Evolutionary conservation across 345 rosid genomes (phyloP).

Genomic region (Carallia pectinifolia): DNA sequence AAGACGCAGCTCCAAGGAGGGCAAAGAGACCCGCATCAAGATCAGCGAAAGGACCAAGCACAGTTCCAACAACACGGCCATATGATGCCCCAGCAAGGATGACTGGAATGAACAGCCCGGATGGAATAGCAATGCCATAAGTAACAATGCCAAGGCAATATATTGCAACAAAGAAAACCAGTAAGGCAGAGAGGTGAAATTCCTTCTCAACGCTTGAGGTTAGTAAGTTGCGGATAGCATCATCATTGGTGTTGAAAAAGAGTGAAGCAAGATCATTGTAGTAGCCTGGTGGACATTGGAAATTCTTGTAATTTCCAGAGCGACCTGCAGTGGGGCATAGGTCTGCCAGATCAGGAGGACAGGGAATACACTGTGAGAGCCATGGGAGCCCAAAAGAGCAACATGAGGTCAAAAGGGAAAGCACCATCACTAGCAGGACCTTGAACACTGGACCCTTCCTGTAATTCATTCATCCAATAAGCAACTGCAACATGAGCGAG

Average conservation of each 20-base stretch:
- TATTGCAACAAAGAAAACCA: slow-evolving; percentile 62
- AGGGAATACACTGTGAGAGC: slow-evolving; percentile 71
- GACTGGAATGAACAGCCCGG: slow-evolving; percentile 95
- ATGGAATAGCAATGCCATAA: slow-evolving; percentile 88
- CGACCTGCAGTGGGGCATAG: slow-evolving; percentile 73
- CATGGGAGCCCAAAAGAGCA: slow-evolving; percentile 87
- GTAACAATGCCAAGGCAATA: slow-evolving; percentile 79
- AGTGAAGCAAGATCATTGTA: slow-evolving; percentile 93
- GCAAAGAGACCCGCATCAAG: slow-evolving; percentile 81
- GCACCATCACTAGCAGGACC: slow-evolving; percentile 58
- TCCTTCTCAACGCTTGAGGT: slow-evolving; percentile 52
- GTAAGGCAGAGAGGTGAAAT: slow-evolving; percentile 63
- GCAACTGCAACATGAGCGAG: not conserved
- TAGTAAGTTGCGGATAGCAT: slow-evolving; percentile 78
- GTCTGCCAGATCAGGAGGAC: slow-evolving; percentile 50
- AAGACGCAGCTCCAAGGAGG: slow-evolving; percentile 95
- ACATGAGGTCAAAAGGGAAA: slow-evolving; percentile 77
- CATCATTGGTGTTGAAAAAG: slow-evolving; percentile 82
- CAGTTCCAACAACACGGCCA: slow-evolving; percentile 71
- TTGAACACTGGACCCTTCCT: slow-evolving; percentile 77
- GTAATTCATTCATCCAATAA: slow-evolving; percentile 32
- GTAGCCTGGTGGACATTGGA: slow-evolving; percentile 75
- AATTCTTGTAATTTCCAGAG: slow-evolving; percentile 72
- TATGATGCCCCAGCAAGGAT: slow-evolving; percentile 94
- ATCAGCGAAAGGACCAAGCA: slow-evolving; percentile 51